Percentiles rank a stretch among this genome's conserved stretches.
Evolutionary conservation across 2,329 filamentous ascomycete species (phyloP).

Genomic region (Ophiocordyceps unilateralis): DNA sequence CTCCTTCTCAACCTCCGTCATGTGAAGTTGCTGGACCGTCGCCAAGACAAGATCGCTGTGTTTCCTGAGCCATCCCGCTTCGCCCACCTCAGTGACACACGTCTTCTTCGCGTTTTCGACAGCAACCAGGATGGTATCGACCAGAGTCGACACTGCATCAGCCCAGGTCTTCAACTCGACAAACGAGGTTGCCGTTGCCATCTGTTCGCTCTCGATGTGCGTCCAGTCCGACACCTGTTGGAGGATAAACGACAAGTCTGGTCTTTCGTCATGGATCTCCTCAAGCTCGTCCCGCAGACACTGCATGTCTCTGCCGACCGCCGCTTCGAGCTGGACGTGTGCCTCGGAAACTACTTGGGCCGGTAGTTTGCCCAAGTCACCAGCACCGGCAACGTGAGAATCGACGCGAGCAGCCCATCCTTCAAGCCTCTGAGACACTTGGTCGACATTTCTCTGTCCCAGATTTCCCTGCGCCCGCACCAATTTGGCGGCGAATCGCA

Average conservation of each 20-base stretch:
- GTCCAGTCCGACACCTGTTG: slow-evolving; percentile 52
- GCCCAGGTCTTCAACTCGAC: slow-evolving; percentile 29
- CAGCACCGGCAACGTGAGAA: slow-evolving; percentile 22
- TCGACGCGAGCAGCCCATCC: slow-evolving; percentile 31
- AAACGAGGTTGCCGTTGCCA: slow-evolving; percentile 2
- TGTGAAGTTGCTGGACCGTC: slow-evolving; percentile 41
- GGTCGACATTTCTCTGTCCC: slow-evolving; percentile 30
- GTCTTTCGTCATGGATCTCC: slow-evolving; percentile 20
- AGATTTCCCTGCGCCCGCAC: slow-evolving; percentile 51
- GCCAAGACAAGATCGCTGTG: slow-evolving; percentile 32
- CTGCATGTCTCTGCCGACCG: slow-evolving; percentile 18
- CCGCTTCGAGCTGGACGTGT: slow-evolving; percentile 14
- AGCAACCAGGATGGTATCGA: slow-evolving; percentile 62
- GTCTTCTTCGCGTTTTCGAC: slow-evolving; percentile 53
- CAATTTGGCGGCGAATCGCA: slow-evolving; percentile 44
- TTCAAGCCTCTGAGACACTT: slow-evolving; percentile 26
- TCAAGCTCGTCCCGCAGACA: slow-evolving; percentile 24
- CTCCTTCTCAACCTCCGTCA: slow-evolving; percentile 32
- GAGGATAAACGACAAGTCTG: slow-evolving; percentile 47
- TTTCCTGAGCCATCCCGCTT: slow-evolving; percentile 17
- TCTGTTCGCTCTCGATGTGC: slow-evolving; percentile 10
- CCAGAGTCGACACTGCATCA: slow-evolving; percentile 40
- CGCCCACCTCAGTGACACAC: slow-evolving; percentile 16
- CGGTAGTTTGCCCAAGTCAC: slow-evolving; percentile 31
- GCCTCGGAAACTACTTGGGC: slow-evolving; percentile 26